phyloP scores from a whole-genome alignment of 176 grass and related monocot genomes.

The Hsuehochloa calcarea region DNA sequence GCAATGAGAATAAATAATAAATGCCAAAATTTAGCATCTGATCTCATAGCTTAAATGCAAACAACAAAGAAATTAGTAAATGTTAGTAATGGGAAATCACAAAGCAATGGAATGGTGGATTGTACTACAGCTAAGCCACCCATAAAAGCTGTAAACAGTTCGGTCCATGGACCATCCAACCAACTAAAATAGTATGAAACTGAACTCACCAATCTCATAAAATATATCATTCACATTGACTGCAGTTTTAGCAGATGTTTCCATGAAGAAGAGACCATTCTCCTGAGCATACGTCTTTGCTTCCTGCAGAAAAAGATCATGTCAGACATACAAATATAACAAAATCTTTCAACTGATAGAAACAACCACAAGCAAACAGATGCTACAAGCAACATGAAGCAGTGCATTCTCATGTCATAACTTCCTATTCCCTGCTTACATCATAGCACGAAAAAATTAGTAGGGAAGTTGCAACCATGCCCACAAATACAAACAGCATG shows the following conservation, averaged over 20 bases:
- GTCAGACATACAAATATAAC: not conserved
- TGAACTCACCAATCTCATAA: slow-evolving; percentile 80
- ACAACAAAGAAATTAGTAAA: not conserved
- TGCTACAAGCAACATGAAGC: not conserved
- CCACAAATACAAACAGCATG: not conserved
- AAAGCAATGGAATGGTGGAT: not conserved
- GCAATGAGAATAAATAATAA: slow-evolving; percentile 36
- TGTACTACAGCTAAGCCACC: not conserved
- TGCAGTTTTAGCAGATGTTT: slow-evolving; percentile 94
- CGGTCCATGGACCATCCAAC: not conserved
- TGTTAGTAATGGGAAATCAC: not conserved
- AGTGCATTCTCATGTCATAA: not conserved
- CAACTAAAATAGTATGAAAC: slow-evolving; percentile 23
- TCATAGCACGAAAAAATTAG: not conserved
- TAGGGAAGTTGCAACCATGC: not conserved
- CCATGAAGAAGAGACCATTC: slow-evolving; percentile 92
- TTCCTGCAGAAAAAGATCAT: slow-evolving; percentile 50
- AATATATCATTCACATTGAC: slow-evolving; percentile 90
- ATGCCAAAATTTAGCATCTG: slow-evolving; percentile 20
- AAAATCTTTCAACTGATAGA: not conserved
- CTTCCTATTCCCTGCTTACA: not conserved
- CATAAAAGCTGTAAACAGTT: not conserved
- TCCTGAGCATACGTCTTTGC: slow-evolving; percentile 78
- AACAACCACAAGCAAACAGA: not conserved
- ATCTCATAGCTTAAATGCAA: slow-evolving; percentile 37